Base-by-base conservation (phyloP, 441 rosid species). In the Erysimum pusillum region DNA sequence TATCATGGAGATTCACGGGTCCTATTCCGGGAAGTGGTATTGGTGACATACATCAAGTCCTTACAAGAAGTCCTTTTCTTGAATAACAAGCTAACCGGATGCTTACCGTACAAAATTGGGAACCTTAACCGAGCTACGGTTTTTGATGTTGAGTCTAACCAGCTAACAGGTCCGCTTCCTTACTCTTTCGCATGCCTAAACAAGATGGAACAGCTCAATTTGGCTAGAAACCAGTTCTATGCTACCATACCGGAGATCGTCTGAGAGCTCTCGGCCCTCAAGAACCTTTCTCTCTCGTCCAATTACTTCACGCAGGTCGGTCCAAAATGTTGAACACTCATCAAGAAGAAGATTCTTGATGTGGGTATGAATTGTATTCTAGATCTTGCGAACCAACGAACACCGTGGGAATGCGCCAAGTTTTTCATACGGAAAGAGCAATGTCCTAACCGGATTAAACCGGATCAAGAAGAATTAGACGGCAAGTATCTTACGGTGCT, bases 51-150 rank as follows among this genome's bases (percentile, higher is more conserved):
- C 88, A 68, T 81, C 88, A n/a, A 74, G 67, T 1, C 28, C 28
- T 31, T 90, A 73, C 66, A 81, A 4, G 98, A 94, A 84, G 87
- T 92, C 44, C 73, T 94, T 13, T 84, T 92, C 76, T 63, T 92
- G 32, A 89, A 92, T 78, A 89, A 89, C 81, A 79, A 42, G 79
- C 60, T 94, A 15, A 86, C 91, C 22, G 97, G 96, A 6, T 94
- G 98, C 80, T 70, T 94, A 44, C 96, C 98, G 0, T 91, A 86
- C 60, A 89, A 89, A 83, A 80, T 94, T 7, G 97, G 98, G 41
- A 73, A 79, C n/a, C 79, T 92, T 34, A 79, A 73, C 42, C 88
- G 67, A 72, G 87, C 93, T 2, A 74, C 70, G 4, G 91, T 94
- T 69, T 78, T 94, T 7, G 97, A 92, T 72, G 80, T 70, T 3